Conservation (phyloP, 2,329 filamentous ascomycete genomes). For the Eutypella sp. region DNA sequence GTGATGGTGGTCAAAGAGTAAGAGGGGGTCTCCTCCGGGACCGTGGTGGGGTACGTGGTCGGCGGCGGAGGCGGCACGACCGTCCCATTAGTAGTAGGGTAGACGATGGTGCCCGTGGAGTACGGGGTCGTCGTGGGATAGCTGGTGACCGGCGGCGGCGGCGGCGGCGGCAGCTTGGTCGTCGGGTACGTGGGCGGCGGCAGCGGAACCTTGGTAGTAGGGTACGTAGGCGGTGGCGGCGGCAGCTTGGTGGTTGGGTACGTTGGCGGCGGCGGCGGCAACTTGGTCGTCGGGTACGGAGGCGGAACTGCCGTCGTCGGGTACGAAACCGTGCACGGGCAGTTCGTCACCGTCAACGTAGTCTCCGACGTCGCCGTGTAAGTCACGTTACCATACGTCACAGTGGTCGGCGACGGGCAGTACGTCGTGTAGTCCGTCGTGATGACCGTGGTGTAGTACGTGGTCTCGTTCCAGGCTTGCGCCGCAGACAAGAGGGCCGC, state of each 20-base stretch:
- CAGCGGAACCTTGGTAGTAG: slow-evolving; percentile 8
- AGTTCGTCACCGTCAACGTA: slow-evolving; percentile 43
- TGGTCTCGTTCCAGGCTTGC: slow-evolving; percentile 21
- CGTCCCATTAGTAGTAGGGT: slow-evolving; percentile 6
- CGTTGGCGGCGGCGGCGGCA: slow-evolving; percentile 10
- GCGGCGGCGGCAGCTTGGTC: slow-evolving; percentile 18
- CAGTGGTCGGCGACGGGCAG: slow-evolving; percentile 38
- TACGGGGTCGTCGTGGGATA: slow-evolving; percentile 8
- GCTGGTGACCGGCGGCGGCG: slow-evolving; percentile 3
- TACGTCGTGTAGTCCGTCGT: slow-evolving; percentile 35
- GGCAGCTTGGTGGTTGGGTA: slow-evolving; percentile 9
- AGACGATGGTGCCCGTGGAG: slow-evolving; percentile 7
- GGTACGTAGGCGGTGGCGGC: slow-evolving; percentile 7
- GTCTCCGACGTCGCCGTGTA: slow-evolving; percentile 38
- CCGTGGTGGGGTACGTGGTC: background rate
- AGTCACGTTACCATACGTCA: slow-evolving; percentile 35
- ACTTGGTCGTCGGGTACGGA: slow-evolving; percentile 24
- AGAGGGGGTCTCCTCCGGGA: too few relatives aligned
- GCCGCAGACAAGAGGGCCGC: slow-evolving; percentile 27
- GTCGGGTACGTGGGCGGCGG: slow-evolving; percentile 26
- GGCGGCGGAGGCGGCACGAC: too few relatives aligned
- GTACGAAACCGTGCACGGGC: slow-evolving; percentile 40
- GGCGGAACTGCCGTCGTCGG: slow-evolving; percentile 22
- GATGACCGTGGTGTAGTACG: slow-evolving; percentile 32
- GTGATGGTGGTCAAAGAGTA: background rate